These are phyloP conservation scores for Bryoglossum gracile DNA, from an alignment of 495 filamentous ascomycete species.

Conservation along the genomic window DNA sequence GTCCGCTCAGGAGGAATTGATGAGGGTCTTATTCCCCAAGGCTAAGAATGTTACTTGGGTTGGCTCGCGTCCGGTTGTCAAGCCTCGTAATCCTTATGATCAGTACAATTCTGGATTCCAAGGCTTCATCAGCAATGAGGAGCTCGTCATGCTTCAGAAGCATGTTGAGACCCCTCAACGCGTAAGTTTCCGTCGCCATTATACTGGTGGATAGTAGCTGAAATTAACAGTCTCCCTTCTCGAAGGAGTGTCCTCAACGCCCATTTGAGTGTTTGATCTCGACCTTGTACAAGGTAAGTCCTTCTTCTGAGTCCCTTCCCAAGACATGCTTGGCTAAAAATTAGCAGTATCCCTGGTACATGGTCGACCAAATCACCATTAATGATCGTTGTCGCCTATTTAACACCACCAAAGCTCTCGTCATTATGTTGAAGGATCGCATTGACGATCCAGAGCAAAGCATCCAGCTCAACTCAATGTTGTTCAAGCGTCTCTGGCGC, in stretches of 20 bases:
- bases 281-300: conserved; percentile 60
- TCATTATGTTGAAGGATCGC: conserved; percentile 33
- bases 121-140: conserved; percentile 63
- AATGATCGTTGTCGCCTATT: conserved; percentile 54
- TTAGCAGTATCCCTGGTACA: conserved; percentile 62
- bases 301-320: background rate
- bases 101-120: conserved; percentile 59
- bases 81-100: conserved; percentile 31
- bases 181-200: conserved; percentile 38
- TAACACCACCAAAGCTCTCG: conserved; percentile 40
- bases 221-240: conserved; percentile 52
- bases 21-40: conserved; percentile 61
- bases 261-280: conserved; percentile 70
- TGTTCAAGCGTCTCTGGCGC: conserved; percentile 50
- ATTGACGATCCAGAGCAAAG: conserved; percentile 30
- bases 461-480: conserved; percentile 40
- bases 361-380: conserved; percentile 53
- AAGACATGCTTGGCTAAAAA: conserved; percentile 1
- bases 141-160: conserved; percentile 58
- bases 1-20: conserved; percentile 51
- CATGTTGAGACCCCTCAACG: conserved; percentile 61
- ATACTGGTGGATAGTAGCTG: conserved; percentile 9
- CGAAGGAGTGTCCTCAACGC: conserved; percentile 58
- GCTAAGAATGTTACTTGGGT: conserved; percentile 59
- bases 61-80: conserved; percentile 38